Evolutionary conservation across 2,329 filamentous ascomycete genomes (phyloP), one percentile per base, ranked within the genome.

Genomic region (Hymenoscyphus linearis): DNA sequence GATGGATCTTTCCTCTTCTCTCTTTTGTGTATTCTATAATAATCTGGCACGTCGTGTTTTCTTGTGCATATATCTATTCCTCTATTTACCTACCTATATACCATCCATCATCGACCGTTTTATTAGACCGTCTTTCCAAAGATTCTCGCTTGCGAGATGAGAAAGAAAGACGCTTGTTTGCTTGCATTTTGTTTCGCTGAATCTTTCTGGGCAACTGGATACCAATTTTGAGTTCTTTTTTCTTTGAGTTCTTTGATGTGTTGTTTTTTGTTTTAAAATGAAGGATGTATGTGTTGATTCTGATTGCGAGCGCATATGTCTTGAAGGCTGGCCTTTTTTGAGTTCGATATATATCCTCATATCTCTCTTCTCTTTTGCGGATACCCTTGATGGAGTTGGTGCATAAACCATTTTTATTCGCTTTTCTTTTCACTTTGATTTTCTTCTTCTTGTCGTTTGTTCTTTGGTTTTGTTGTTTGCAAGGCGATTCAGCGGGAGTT

Each of bases 21-120:
- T 60, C 65, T 59, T 62, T 62, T 63, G 62, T 68, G 63, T 65
- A 65, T 64, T 63, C 58, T 67, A 65, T 50, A 52, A 57, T 50
- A 44, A 25, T n/a, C n/a, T 10, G 40, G 40, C 18, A 47, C 40
- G 4, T n/a, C n/a, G n/a, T n/a, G n/a, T n/a, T 10, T 47, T 10
- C 9, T 47, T 47, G 40, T 25, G 40, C 14, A 22, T 47, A 44
- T 44, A 44, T 44, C n/a, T 44, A 34, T 35, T 16, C 22, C n/a
- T 26, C 34, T 14, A 40, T 52, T 18, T 31, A 31, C 31, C n/a
- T n/a, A n/a, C n/a, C n/a, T n/a, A 31, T 52, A 14, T 12, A 52
- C 26, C 31, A 18, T 52, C 40, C 59, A 44, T 36, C 55, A 31
- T 44, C 35, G 52, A 53, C 44, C 31, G 27, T 35, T 47, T 22